Evolutionary conservation across 805 yeast species (phyloP), one percentile per base, ranked within the genome.

Genomic region (Schizosaccharomyces cryophilus): DNA sequence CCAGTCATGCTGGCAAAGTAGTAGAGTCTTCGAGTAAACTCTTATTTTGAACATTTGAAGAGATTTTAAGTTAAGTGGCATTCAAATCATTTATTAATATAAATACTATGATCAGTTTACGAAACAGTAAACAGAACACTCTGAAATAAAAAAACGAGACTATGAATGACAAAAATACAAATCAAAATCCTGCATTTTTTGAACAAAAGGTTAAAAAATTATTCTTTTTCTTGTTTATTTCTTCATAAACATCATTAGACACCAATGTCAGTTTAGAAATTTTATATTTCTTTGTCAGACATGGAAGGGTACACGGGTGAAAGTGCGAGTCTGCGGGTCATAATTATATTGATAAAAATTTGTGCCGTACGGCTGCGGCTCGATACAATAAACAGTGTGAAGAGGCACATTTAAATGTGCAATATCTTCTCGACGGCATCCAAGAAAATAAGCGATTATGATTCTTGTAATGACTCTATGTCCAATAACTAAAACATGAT

Each of bases 391-490:
- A 56, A 56, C 60, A 21, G 60, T 38, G 47, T 56, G 42, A 7
- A 40, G 42, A 15, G 60, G 47, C 26, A 56, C 60, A 30, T 56
- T 40, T n/a, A 56, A 17, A 56, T 35, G 35, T 15, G 47, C 42
- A 35, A 56, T 56, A 21, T 56, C 47, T 21, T 56, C 60, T 64
- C 82, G 82, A 40, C 75, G 75, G 63, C 93, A 74, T 68, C 89
- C 90, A 77, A 90, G 75, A 67, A 87, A 93, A 70, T 90, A 90
- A 0, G 95, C 96, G 62, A 90, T 73, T 60, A 90, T 72, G 17
- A 90, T 87, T 58, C 97, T 75, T 30, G 94, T 83, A 7, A 90
- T 95, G 4, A 90, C 97, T 48, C 97, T 77, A 69, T 90, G 98
- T 1, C 95, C 82, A 0, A 90, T 78, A 26, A 90, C 78, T 58